Percentiles rank a stretch among this genome's conserved stretches.
phyloP scores from a whole-genome alignment of 805 yeast genomes.

The Metschnikowia lochheadii region DNA sequence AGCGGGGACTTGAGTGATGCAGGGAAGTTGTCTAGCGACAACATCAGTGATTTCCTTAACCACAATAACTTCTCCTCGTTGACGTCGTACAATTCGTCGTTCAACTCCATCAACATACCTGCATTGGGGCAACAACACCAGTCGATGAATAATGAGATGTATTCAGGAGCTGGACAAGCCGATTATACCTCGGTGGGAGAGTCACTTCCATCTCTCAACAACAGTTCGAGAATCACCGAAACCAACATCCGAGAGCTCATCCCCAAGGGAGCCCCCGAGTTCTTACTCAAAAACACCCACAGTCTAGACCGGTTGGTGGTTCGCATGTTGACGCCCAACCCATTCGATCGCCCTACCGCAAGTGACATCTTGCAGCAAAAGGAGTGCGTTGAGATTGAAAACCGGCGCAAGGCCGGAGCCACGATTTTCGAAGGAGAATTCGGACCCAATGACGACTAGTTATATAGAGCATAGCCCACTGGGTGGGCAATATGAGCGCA shows the following conservation, averaged over 20 bases:
- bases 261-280: slow-evolving; percentile 88
- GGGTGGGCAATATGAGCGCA: slow-evolving; percentile 5
- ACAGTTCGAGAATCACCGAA: neutral
- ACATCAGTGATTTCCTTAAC: slow-evolving; percentile 39
- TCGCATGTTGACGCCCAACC: slow-evolving; percentile 87
- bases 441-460: slow-evolving; percentile 54
- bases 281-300: slow-evolving; percentile 53
- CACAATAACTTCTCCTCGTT: slow-evolving; percentile 34
- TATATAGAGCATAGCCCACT: slow-evolving; percentile 6
- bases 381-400: slow-evolving; percentile 76
- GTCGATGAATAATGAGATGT: slow-evolving; percentile 4
- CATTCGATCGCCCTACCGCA: slow-evolving; percentile 77
- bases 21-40: slow-evolving; percentile 64
- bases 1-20: slow-evolving; percentile 96
- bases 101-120: slow-evolving; percentile 15
- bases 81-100: slow-evolving; percentile 29
- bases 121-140: slow-evolving; percentile 10
- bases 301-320: slow-evolving; percentile 75
- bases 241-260: slow-evolving; percentile 31
- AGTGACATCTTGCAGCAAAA: slow-evolving; percentile 59
- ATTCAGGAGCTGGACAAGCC: neutral
- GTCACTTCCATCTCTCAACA: slow-evolving; percentile 1
- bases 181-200: neutral
- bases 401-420: slow-evolving; percentile 84
- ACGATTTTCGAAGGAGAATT: slow-evolving; percentile 93